phyloP scores from a whole-genome alignment of 2,329 filamentous ascomycete species.

The Colletotrichum aenigma region DNA sequence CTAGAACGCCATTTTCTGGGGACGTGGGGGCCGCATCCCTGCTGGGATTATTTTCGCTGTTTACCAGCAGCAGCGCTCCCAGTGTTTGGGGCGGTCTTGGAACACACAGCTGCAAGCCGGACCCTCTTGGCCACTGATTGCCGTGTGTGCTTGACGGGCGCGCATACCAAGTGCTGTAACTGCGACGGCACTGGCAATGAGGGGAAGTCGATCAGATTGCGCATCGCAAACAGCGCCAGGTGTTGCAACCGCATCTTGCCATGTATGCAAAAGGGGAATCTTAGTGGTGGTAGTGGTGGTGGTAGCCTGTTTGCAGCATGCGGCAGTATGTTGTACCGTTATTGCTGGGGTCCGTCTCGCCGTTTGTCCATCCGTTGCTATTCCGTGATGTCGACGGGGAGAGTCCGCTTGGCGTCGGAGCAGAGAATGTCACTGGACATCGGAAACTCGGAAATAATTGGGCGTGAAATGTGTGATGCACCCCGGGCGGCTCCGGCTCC shows the following conservation, averaged over 20 bases:
- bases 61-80: background rate
- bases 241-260: background rate
- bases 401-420: background rate
- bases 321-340: background rate
- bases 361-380: background rate
- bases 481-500: background rate
- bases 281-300: background rate
- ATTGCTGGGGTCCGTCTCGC: background rate
- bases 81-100: background rate
- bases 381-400: background rate
- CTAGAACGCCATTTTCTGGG: constrained; percentile 20
- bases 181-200: background rate
- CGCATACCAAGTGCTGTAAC: background rate
- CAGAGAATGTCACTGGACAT: background rate
- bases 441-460: background rate
- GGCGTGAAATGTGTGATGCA: background rate
- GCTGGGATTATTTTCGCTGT: constrained; percentile 16
- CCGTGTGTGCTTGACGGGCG: background rate
- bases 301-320: background rate
- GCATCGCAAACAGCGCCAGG: background rate
- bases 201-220: background rate
- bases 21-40: constrained; percentile 19
- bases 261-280: background rate
- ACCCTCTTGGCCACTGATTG: background rate
- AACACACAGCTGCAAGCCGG: background rate